A percentile compares a stretch with the other conserved stretches of the same genome.
phyloP scores from a whole-genome alignment of 805 yeast species.

The Myxozyma udenii region DNA sequence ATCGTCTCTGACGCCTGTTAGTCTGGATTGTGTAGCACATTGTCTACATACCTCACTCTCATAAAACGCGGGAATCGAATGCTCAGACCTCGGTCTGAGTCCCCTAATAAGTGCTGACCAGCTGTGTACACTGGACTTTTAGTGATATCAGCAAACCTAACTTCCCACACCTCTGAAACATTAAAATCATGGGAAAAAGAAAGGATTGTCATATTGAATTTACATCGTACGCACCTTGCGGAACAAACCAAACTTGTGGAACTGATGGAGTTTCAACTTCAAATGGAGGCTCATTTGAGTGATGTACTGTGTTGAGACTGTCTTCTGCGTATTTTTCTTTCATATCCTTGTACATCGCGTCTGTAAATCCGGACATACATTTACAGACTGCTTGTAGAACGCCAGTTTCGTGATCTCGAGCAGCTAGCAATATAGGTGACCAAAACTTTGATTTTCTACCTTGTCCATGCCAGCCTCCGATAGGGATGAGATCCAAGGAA shows the following conservation, averaged over 20 bases:
- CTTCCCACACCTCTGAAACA: slow-evolving; percentile 32
- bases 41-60: slow-evolving; percentile 12
- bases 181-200: neutral
- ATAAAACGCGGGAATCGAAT: slow-evolving; percentile 34
- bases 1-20: slow-evolving; percentile 18
- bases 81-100: slow-evolving; percentile 28
- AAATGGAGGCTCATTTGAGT: neutral
- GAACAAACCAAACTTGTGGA: slow-evolving; percentile 29
- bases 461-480: slow-evolving; percentile 34
- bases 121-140: slow-evolving; percentile 31
- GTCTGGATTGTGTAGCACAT: neutral
- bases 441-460: slow-evolving; percentile 33
- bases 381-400: slow-evolving; percentile 31
- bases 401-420: slow-evolving; percentile 31
- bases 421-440: slow-evolving; percentile 33
- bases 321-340: slow-evolving; percentile 24
- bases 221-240: slow-evolving; percentile 19
- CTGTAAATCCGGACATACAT: slow-evolving; percentile 34
- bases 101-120: slow-evolving; percentile 11
- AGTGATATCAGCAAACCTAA: slow-evolving; percentile 32
- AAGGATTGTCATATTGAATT: neutral
- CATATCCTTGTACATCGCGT: slow-evolving; percentile 27
- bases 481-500: slow-evolving; percentile 32
- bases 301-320: slow-evolving; percentile 4
- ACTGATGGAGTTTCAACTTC: slow-evolving; percentile 28